phyloP scores from a whole-genome alignment of 352 stramenopile genomes.

The Blastocystis sp. region DNA sequence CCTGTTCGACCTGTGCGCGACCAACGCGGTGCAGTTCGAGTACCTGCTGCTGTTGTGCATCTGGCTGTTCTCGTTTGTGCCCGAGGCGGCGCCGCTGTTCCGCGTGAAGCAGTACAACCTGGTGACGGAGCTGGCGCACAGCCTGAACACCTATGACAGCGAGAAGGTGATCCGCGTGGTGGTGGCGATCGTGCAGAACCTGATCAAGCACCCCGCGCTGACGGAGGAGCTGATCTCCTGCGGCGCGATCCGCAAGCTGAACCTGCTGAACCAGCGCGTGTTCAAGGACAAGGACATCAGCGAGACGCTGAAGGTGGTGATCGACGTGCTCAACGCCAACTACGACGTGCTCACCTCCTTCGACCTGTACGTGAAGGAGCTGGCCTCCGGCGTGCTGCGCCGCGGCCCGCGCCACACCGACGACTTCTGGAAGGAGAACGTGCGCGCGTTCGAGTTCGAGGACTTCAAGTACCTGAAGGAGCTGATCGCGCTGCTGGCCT shows the following conservation, averaged over 20 bases:
- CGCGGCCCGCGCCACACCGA: slow-evolving; percentile 27
- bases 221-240: slow-evolving; percentile 32
- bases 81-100: slow-evolving; percentile 22
- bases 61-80: slow-evolving; percentile 53
- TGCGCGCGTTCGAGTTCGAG: slow-evolving; percentile 44
- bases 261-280: slow-evolving; percentile 61
- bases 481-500: slow-evolving; percentile 24
- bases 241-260: slow-evolving; percentile 51
- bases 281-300: slow-evolving; percentile 62
- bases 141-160: slow-evolving; percentile 58
- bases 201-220: background rate
- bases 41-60: slow-evolving; percentile 57
- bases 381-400: slow-evolving; percentile 5
- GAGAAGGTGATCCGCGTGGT: slow-evolving; percentile 64
- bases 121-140: background rate
- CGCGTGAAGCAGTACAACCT: slow-evolving; percentile 39
- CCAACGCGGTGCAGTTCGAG: slow-evolving; percentile 43
- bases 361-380: slow-evolving; percentile 54
- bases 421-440: slow-evolving; percentile 66
- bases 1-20: slow-evolving; percentile 47
- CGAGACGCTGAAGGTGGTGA: slow-evolving; percentile 33
- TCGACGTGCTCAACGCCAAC: slow-evolving; percentile 52
- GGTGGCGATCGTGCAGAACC: slow-evolving; percentile 53
- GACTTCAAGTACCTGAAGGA: slow-evolving; percentile 51
- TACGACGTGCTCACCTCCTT: slow-evolving; percentile 60